Evolutionary conservation across 139 green algal species (phyloP), one percentile per base, ranked within the genome.

Genomic region (Chlorella vulgaris): DNA sequence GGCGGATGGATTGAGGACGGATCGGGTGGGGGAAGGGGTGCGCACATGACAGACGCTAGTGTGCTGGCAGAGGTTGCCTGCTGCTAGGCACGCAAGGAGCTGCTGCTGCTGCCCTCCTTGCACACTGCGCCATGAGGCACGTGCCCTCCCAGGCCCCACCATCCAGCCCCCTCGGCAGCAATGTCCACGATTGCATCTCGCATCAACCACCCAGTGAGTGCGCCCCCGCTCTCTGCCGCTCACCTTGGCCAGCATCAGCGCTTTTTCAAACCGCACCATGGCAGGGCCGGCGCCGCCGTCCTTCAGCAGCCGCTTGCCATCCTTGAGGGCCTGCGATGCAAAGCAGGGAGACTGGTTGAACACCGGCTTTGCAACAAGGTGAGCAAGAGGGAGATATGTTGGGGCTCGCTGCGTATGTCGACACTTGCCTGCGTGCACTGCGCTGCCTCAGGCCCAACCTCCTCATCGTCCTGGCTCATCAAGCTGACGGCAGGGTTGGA

Each of bases 221-320:
- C 55, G 22, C 55, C 55, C 55, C 67, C n/a, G n/a, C n/a, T n/a
- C n/a, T n/a, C n/a, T n/a, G n/a, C n/a, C 24, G 24, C 53, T 3
- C 38, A 79, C 74, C 63, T 91, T 93, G 28, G 91, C 93, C 70
- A 98, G 88, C 93, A 98, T 96, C 24, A 96, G 92, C 69, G 95
- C 95, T 88, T 98, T 98, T 82, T 98, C 94, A 83, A 98, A 98
- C 22, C 94, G 87, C 42, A 97, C 93, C 91, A 98, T 90, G 2
- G 95, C 95, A 1, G 84, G 90, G 2, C 89, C 73, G 18, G 92
- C 94, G 61, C 94, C 93, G 68, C 88, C 81, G 38, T 96, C 91
- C 89, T 97, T 96, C n/a, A 98, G 88, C 65, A 97, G 70, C 39
- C 88, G 86, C 91, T 97, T 98, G 82, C 95, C 95, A 69, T 93